These are phyloP conservation scores for Pseudogymnoascus sp. DNA, from an alignment of 2,329 filamentous ascomycete species.

Conservation along the genomic window DNA sequence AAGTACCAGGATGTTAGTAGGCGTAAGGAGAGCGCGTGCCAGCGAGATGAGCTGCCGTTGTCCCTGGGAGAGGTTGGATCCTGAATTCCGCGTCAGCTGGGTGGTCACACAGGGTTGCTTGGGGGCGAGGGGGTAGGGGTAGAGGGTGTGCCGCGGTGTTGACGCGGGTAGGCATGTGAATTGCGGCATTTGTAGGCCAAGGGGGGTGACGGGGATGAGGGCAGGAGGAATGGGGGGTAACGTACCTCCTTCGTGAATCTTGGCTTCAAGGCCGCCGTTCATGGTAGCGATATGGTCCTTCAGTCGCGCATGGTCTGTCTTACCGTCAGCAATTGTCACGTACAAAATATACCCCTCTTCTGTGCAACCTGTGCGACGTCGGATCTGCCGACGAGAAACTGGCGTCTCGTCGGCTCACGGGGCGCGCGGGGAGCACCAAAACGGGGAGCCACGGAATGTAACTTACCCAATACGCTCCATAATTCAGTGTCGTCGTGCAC, in stretches of 20 bases:
- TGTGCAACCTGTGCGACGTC: slow-evolving; percentile 7
- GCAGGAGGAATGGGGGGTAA: slow-evolving; percentile 20
- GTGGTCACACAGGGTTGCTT: slow-evolving; percentile 11
- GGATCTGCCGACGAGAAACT: slow-evolving; percentile 1
- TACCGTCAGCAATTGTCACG: slow-evolving; percentile 33
- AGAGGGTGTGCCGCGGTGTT: slow-evolving; percentile 7
- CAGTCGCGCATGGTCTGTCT: slow-evolving; percentile 77
- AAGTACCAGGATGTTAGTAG: slow-evolving; percentile 92
- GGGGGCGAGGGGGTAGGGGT: slow-evolving; percentile 10
- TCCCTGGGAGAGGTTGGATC: slow-evolving; percentile 90
- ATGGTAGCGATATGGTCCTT: slow-evolving; percentile 84
- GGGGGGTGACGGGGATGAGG: background rate
- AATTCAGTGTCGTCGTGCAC: slow-evolving; percentile 95
- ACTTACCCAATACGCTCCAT: slow-evolving; percentile 87
- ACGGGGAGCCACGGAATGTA: background rate
- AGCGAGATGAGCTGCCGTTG: slow-evolving; percentile 92
- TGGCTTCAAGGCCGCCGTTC: slow-evolving; percentile 83
- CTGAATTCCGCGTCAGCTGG: slow-evolving; percentile 36
- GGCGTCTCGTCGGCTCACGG: slow-evolving; percentile 1
- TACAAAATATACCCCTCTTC: slow-evolving; percentile 22
- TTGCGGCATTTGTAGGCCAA: background rate
- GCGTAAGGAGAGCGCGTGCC: slow-evolving; percentile 86
- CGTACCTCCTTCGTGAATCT: slow-evolving; percentile 88
- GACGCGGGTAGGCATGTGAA: background rate
- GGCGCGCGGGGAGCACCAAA: background rate